Percentiles rank a stretch among this genome's conserved stretches.
phyloP scores from a whole-genome alignment of 352 stramenopile species.

The Pythium aristosporum region DNA sequence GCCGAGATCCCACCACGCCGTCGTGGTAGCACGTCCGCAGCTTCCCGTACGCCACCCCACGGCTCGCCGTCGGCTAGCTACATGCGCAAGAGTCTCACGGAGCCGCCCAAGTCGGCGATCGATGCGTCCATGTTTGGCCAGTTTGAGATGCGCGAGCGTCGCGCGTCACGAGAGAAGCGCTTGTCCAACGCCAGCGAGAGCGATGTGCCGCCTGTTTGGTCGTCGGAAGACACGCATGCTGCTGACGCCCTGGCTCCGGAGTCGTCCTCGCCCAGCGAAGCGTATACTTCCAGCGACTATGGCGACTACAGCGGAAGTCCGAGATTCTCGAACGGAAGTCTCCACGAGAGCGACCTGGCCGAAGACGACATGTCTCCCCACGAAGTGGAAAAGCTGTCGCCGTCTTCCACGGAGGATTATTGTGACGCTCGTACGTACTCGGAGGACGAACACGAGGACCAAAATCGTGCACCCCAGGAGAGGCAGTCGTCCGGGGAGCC shows the following conservation, averaged over 20 bases:
- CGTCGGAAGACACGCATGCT: background rate
- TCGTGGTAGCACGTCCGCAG: slow-evolving; percentile 14
- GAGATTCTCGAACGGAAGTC: slow-evolving; percentile 6
- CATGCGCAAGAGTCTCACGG: slow-evolving; percentile 22
- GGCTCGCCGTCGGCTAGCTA: slow-evolving; percentile 11
- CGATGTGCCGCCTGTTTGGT: background rate
- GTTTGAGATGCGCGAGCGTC: slow-evolving; percentile 19
- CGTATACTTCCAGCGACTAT: slow-evolving; percentile 2
- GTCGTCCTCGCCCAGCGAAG: slow-evolving; percentile 12
- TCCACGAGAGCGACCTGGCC: slow-evolving; percentile 19
- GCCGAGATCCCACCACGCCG: background rate
- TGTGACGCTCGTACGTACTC: slow-evolving; percentile 15
- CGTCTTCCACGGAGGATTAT: slow-evolving; percentile 24
- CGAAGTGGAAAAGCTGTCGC: slow-evolving; percentile 12
- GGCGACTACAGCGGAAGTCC: slow-evolving; percentile 1
- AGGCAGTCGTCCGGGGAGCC: background rate
- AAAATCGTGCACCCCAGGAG: background rate
- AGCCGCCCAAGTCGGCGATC: slow-evolving; percentile 43
- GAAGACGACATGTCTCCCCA: slow-evolving; percentile 13
- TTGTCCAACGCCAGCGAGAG: slow-evolving; percentile 8
- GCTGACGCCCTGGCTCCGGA: background rate
- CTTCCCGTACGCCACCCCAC: slow-evolving; percentile 2
- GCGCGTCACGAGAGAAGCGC: slow-evolving; percentile 7
- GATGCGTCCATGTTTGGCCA: slow-evolving; percentile 24
- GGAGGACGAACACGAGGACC: slow-evolving; percentile 19